Base-by-base conservation (phyloP, 2,329 filamentous ascomycete species). In the Alternaria conjuncta region DNA sequence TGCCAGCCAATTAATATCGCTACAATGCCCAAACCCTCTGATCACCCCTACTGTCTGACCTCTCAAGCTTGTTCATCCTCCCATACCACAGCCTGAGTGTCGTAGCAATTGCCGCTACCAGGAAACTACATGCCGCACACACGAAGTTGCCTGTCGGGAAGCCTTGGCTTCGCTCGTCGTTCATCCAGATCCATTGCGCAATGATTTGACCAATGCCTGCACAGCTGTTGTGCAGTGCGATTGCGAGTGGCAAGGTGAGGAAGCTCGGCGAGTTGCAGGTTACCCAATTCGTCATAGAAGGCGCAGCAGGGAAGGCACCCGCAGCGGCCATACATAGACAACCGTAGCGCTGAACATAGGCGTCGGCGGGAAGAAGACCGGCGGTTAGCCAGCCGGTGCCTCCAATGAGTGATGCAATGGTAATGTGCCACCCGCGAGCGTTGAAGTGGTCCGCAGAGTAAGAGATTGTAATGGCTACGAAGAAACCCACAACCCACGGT, bases 401-500 rank as follows among this genome's bases (percentile, higher is more conserved):
- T 9, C 50, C 50, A 2, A 60, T 12, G 6, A 60, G 43, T 11
- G 57, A 60, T 47, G 57, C 28, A 6, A 60, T 47, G 12, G 49
- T 55, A 21, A 60, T 60, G 4, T 60, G 57, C 57, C 57, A 60
- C 20, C 57, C 57, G 23, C 57, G 57, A 47, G 66, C 64, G 41
- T 71, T 62, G 47, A 68, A 69, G 26, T 57, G 59, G 57, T 71
- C 68, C 1, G 65, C 65, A 11, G 65, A 72, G 61, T 65, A 73
- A 3, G 72, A 67, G 9, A 65, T 21, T 28, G 54, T 59, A 11
- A 76, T 60, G 7, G 84, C 85, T n/a, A 86, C 80, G 3, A 84
- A 81, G 90, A 0, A 60, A 10, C 57, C 50, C 2, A 55, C 57
- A 10, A 60, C 50, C 50, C 57, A 60, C 10, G 89, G 88, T 2